phyloP scores from a whole-genome alignment of 2,329 filamentous ascomycete genomes.

The Aschersonia sp. region DNA sequence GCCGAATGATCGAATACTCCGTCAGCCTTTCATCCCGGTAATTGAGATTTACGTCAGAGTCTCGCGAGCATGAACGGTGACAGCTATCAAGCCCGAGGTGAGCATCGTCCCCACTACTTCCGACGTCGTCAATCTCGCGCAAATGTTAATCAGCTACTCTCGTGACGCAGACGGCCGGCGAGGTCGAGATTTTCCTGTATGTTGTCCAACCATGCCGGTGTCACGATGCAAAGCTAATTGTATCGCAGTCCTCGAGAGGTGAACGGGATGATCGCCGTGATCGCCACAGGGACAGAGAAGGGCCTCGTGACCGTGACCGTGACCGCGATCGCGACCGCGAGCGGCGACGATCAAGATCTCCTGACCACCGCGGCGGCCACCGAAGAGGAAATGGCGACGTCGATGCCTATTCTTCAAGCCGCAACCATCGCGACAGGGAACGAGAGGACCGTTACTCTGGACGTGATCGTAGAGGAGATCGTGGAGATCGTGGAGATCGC shows the following conservation, averaged over 20 bases:
- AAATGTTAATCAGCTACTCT: constrained; percentile 8
- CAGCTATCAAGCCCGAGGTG: constrained; percentile 56
- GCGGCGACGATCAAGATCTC: constrained; percentile 70
- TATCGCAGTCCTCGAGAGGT: constrained; percentile 13
- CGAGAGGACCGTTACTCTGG: constrained; percentile 82
- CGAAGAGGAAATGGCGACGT: constrained; percentile 63
- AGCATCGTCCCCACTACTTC: constrained; percentile 9
- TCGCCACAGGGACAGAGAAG: constrained; percentile 40
- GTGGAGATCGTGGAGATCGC: constrained; percentile 47
- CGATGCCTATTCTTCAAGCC: constrained; percentile 85
- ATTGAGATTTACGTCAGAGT: constrained; percentile 2
- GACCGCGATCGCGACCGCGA: constrained; percentile 26
- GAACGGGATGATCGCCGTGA: constrained; percentile 18
- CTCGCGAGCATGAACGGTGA: constrained; percentile 64
- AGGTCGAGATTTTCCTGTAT: constrained; percentile 40
- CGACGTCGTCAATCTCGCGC: constrained; percentile 4
- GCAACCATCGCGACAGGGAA: constrained; percentile 83
- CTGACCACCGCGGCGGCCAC: constrained; percentile 47
- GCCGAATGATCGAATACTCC: neutral
- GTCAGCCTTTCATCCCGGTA: neutral
- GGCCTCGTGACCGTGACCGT: constrained; percentile 29
- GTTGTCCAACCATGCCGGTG: constrained; percentile 11
- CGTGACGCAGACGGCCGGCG: constrained; percentile 30
- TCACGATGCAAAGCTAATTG: constrained; percentile 7
- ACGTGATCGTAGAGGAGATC: constrained; percentile 49